phyloP scores from a whole-genome alignment of 2,329 filamentous ascomycete species.

The Alternaria brassicae region DNA sequence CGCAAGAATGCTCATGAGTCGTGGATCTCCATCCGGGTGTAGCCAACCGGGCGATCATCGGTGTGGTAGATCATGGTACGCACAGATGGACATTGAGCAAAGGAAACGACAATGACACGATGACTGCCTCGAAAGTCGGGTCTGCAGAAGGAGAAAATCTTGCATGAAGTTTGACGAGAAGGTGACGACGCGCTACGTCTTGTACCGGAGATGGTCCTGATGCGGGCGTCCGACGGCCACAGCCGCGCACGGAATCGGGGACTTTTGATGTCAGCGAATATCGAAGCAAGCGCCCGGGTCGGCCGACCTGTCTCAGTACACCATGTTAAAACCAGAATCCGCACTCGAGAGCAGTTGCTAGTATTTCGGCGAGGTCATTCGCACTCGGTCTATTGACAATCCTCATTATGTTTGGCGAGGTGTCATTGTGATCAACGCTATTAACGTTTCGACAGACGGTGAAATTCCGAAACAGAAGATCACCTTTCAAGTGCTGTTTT shows the following conservation, averaged over 20 bases:
- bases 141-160: background rate
- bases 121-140: background rate
- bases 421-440: constrained; percentile 31
- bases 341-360: constrained; percentile 28
- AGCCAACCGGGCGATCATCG: constrained; percentile 15
- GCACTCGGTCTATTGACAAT: constrained; percentile 21
- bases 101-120: constrained; percentile 2
- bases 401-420: constrained; percentile 26
- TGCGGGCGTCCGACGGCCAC: constrained; percentile 24
- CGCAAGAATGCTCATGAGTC: constrained; percentile 5
- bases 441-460: constrained; percentile 23
- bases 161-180: background rate
- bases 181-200: constrained; percentile 8
- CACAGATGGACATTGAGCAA: constrained; percentile 1
- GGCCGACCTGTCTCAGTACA: constrained; percentile 15
- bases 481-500: constrained; percentile 11
- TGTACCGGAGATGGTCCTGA: constrained; percentile 19
- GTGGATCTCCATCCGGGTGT: constrained; percentile 15
- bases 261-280: constrained; percentile 8
- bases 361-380: constrained; percentile 41
- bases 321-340: constrained; percentile 15
- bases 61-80: constrained; percentile 4
- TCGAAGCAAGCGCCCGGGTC: constrained; percentile 9
- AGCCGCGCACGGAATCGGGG: constrained; percentile 16
- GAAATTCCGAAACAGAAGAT: constrained; percentile 13